Evolutionary conservation across 1,284 basidiomycete genomes (phyloP).

Genomic region (Ceratorhiza oryzae-sativae): DNA sequence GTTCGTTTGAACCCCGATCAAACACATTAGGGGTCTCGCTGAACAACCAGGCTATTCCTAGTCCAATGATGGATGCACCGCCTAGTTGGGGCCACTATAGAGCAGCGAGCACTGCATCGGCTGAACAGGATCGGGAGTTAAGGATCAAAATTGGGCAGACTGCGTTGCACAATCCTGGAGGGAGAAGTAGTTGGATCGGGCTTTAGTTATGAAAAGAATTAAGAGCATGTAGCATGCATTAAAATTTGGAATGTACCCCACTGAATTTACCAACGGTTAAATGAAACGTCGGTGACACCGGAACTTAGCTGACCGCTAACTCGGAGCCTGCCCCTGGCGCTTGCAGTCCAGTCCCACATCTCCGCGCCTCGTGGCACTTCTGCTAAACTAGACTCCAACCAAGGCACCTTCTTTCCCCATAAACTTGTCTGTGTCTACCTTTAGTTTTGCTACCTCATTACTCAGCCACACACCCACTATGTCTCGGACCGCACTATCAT

Average conservation of each 20-base stretch:
- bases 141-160: constrained; percentile 92
- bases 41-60: constrained; percentile 39
- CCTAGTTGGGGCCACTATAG: constrained; percentile 55
- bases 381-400: not conserved
- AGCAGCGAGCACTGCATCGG: constrained; percentile 57
- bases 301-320: constrained; percentile 7
- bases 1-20: constrained; percentile 32
- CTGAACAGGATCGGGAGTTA: constrained; percentile 49
- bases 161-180: constrained; percentile 86
- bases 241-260: not conserved
- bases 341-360: not conserved
- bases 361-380: not conserved
- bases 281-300: not conserved
- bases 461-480: no score
- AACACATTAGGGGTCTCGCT: constrained; percentile 10
- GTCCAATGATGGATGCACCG: constrained; percentile 59
- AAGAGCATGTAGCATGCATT: not conserved
- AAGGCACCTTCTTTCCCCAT: no score
- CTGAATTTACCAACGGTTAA: not conserved
- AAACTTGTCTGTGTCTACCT: no score
- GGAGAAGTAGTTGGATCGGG: constrained; percentile 92
- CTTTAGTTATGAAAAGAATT: constrained; percentile 59
- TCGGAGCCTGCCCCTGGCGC: not conserved
- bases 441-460: no score
- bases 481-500: constrained; percentile 1